Base-by-base conservation (phyloP, 1,139 yeast species). In the Yueomyces sp. region DNA sequence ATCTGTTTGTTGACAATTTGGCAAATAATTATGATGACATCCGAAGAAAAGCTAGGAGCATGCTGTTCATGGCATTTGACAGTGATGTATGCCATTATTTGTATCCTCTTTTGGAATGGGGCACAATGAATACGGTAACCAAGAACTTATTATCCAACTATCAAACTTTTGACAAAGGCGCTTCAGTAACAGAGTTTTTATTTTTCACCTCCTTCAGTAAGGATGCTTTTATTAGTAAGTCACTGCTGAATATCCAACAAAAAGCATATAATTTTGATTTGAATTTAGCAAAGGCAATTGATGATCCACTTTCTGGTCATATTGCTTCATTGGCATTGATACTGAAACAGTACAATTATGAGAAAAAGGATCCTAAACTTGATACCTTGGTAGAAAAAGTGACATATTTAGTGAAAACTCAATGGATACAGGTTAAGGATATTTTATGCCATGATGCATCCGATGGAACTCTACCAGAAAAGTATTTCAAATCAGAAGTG, bases 91-190 rank as follows among this genome's bases (percentile, higher is more conserved):
- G 46, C 0, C 62, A 65, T 9, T 49, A 64, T 2, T 40, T 50
- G 32, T 38, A 41, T n/a, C 33, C 40, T 25, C n/a, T 41, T 9
- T 38, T 49, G 1, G 45, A 50, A 33, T 39, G 44, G 31, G 54
- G 60, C 2, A 44, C 51, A 4, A 50, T 76, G 1, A 51, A 62
- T 4, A 42, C 51, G 0, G 67, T 69, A 40, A 70, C 81, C 0
- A 50, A 70, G 27, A 48, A 55, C 0, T 64, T 78, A 57, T 59
- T 85, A 40, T 66, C 75, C 50, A 75, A 78, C 40, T 93, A 89
- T 27, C 73, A 87, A 45, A 76, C 71, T 47, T 81, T 87, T 41
- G 96, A 89, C 48, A 81, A 89, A 28, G 96, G 93, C 7, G 89
- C 95, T 0, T 71, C 78, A 38, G 64, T 80, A 11, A 63, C 81